Conservation (phyloP, 192 early-diverging fungal species). For the Kickxella alabastrina region DNA sequence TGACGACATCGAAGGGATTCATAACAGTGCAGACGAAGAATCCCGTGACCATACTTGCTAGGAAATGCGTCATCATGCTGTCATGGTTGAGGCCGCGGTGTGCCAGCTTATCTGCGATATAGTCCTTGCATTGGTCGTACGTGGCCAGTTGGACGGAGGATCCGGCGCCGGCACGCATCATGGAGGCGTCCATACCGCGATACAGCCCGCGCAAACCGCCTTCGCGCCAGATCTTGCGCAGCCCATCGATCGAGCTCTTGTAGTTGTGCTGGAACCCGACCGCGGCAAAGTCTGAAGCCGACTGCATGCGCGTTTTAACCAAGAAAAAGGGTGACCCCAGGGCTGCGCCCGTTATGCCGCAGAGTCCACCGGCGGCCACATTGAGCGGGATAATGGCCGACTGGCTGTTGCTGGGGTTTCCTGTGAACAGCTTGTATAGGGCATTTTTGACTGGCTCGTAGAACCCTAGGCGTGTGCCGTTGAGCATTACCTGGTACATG, state of each 20-base stretch:
- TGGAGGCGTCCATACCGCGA: conserved; percentile 82
- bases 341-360: conserved; percentile 77
- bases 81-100: conserved; percentile 55
- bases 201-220: conserved; percentile 81
- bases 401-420: conserved; percentile 27
- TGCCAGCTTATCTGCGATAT: conserved; percentile 55
- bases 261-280: conserved; percentile 89
- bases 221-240: conserved; percentile 60
- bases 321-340: conserved; percentile 85
- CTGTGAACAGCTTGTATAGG: conserved; percentile 49
- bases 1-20: conserved; percentile 98
- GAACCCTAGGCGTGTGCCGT: conserved; percentile 86
- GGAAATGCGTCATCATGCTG: conserved; percentile 65
- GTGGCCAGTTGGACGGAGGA: conserved; percentile 85
- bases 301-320: conserved; percentile 86
- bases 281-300: conserved; percentile 61
- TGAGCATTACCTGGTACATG: conserved; percentile 87
- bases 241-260: conserved; percentile 59
- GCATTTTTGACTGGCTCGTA: conserved; percentile 80
- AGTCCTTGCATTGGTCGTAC: conserved; percentile 79
- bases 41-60: conserved; percentile 73
- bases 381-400: conserved; percentile 54
- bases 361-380: conserved; percentile 67
- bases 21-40: conserved; percentile 85
- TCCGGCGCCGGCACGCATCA: conserved; percentile 84